phyloP scores from a whole-genome alignment of 2,329 filamentous ascomycete genomes.

The Fusarium verticillioides region DNA sequence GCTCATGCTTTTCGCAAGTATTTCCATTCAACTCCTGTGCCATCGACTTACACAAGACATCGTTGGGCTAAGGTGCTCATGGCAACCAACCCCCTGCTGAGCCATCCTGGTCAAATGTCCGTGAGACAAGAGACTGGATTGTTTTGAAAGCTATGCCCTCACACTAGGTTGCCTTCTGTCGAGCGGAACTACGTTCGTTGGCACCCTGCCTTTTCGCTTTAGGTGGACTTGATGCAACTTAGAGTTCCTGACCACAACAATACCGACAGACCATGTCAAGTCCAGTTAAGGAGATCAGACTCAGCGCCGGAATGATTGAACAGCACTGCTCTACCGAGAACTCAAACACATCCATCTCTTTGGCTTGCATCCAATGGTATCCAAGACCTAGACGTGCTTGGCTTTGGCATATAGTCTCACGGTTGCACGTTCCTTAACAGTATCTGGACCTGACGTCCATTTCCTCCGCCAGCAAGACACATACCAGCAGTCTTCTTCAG shows the following conservation, averaged over 20 bases:
- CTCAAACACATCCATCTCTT: slow-evolving; percentile 53
- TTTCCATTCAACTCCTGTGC: too few relatives aligned
- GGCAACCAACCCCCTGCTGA: slow-evolving; percentile 53
- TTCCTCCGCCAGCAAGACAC: slow-evolving; percentile 49
- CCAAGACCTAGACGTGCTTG: slow-evolving; percentile 53
- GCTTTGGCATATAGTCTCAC: slow-evolving; percentile 57
- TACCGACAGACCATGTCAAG: slow-evolving; percentile 45
- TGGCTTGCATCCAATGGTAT: slow-evolving; percentile 56
- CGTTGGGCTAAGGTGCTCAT: slow-evolving; percentile 49
- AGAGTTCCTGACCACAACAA: slow-evolving; percentile 48
- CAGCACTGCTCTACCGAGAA: slow-evolving; percentile 55
- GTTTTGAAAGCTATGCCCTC: slow-evolving; percentile 7
- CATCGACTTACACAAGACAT: too few relatives aligned
- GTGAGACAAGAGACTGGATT: slow-evolving; percentile 23
- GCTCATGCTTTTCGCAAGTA: too few relatives aligned
- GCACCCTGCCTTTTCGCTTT: slow-evolving; percentile 51
- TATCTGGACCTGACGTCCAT: slow-evolving; percentile 53
- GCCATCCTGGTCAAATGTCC: slow-evolving; percentile 47
- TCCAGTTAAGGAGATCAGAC: slow-evolving; percentile 52
- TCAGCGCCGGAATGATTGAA: slow-evolving; percentile 49
- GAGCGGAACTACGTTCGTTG: slow-evolving; percentile 50
- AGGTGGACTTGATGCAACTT: slow-evolving; percentile 47
- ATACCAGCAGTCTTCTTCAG: slow-evolving; percentile 56
- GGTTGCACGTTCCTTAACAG: slow-evolving; percentile 54
- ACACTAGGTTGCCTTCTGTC: slow-evolving; percentile 46